Base-by-base conservation (phyloP, 352 stramenopile genomes). In the Lagenidium sp. region DNA sequence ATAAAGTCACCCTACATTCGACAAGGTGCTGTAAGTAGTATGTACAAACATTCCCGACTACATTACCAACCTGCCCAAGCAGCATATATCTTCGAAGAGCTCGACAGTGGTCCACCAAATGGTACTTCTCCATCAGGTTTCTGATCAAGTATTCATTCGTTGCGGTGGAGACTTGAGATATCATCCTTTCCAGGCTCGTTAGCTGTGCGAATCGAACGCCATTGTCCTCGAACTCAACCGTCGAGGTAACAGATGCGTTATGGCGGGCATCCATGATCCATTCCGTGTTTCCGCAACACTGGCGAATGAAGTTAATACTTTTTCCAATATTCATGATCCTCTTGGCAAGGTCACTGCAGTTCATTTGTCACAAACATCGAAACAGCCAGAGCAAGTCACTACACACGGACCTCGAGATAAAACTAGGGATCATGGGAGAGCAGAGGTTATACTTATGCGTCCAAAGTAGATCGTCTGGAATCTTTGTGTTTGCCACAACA, bases 291-390 rank as follows among this genome's bases (percentile, higher is more conserved):
- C 82, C 71, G 39, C 96, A 97, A 67, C 92, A 98, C 36, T 87
- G 68, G 15, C 95, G 83, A 60, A 99, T 97, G 43, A 99, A 99
- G 70, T 99, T 99, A 55, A 99, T 98, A 32, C 91, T 97, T 60
- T 98, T 98, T 29, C 96, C 96, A 31, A 98, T 95, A 19, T 96
- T 68, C 18, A 99, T 62, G 36, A 98, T 97, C 28, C 95, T 95
- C 19, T 87, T 72, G 2, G 95, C 94, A 11, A 99, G 63, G 10
- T 94, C 82, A 31, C 79, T 94, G 47, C 25, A 24, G 29, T n/a
- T 7, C 4, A 37, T 36, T 19, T 30, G 11, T 24, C 6, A 10
- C 3, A 35, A 5, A 6, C 5, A 41, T 24, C 24, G n/a, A n/a
- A n/a, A n/a, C n/a, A n/a, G n/a, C n/a, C 82, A 34, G 79, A 92